These are phyloP conservation scores for Termitomyces sp. DNA, from an alignment of 768 basidiomycete species.

Conservation along the genomic window DNA sequence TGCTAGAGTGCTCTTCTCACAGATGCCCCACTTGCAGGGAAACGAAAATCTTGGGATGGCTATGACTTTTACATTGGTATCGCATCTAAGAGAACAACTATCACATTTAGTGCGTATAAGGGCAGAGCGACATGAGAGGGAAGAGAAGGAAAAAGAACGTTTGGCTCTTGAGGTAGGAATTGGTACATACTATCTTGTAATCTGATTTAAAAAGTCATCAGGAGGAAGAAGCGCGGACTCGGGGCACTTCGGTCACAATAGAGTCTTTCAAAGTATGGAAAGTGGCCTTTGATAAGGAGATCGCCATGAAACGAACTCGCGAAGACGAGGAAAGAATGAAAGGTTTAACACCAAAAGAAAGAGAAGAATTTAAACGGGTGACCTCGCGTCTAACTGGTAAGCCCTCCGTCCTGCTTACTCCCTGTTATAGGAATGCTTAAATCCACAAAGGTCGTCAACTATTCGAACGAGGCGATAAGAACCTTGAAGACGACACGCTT, in stretches of 20 bases:
- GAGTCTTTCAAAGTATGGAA: constrained; percentile 84
- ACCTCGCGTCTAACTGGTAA: constrained; percentile 63
- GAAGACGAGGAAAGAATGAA: constrained; percentile 77
- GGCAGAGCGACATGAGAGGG: constrained; percentile 46
- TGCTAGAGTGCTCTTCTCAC: constrained; percentile 2
- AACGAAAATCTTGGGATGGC: constrained; percentile 91
- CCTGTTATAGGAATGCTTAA: constrained; percentile 3
- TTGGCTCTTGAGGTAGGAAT: constrained; percentile 63
- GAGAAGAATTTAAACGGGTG: constrained; percentile 74
- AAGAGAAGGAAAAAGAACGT: constrained; percentile 70
- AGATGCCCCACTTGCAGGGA: constrained; percentile 39
- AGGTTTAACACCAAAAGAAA: constrained; percentile 68
- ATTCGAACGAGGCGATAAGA: constrained; percentile 72
- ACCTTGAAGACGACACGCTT: constrained; percentile 74
- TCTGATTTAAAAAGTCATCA: constrained; percentile 22
- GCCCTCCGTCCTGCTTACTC: constrained; percentile 9
- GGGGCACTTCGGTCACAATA: constrained; percentile 87
- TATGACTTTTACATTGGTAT: constrained; percentile 94
- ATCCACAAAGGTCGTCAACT: constrained; percentile 76
- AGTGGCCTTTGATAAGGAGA: constrained; percentile 68
- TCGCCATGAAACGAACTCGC: constrained; percentile 45
- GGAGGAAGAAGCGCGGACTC: constrained; percentile 84
- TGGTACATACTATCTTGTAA: background rate
- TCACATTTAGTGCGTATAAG: constrained; percentile 56
- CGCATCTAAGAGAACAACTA: constrained; percentile 76